Percentiles rank a stretch among this genome's conserved stretches.
Evolutionary conservation across 2,329 filamentous ascomycete species (phyloP).

Genomic region (Fusarium caatingaense): DNA sequence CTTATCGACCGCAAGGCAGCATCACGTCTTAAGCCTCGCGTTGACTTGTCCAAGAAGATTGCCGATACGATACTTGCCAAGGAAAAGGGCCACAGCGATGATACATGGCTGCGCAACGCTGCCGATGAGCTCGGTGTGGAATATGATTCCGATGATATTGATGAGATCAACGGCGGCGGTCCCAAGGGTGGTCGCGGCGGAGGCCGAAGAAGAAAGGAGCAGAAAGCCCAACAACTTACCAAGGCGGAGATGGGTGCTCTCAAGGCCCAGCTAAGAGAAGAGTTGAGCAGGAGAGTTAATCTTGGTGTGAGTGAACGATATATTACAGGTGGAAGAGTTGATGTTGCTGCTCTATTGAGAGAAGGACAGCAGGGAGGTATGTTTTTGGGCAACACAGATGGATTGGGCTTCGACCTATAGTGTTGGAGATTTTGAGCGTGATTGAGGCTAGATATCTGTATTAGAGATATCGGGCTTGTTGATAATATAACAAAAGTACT

Average conservation of each 20-base stretch:
- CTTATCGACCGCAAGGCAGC: slow-evolving; percentile 86
- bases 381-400: slow-evolving; percentile 57
- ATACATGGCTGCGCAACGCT: slow-evolving; percentile 84
- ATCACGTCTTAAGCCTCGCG: slow-evolving; percentile 78
- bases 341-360: slow-evolving; percentile 77
- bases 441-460: neutral
- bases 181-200: slow-evolving; percentile 75
- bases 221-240: slow-evolving; percentile 72
- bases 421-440: slow-evolving; percentile 4
- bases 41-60: slow-evolving; percentile 86
- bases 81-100: slow-evolving; percentile 85
- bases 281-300: slow-evolving; percentile 81
- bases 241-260: slow-evolving; percentile 80
- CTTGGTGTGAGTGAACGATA: slow-evolving; percentile 89
- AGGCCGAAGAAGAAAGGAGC: slow-evolving; percentile 79
- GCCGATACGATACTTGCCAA: slow-evolving; percentile 86
- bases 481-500: slow-evolving; percentile 7
- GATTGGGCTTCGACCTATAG: slow-evolving; percentile 48
- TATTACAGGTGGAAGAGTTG: slow-evolving; percentile 84
- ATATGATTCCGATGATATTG: slow-evolving; percentile 90
- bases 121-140: slow-evolving; percentile 95
- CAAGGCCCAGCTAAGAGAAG: slow-evolving; percentile 76
- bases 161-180: slow-evolving; percentile 78
- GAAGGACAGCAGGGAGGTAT: slow-evolving; percentile 65
- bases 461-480: neutral